These are phyloP conservation scores for Populus davidiana DNA, from an alignment of 345 rosid species.

Conservation along the genomic window DNA sequence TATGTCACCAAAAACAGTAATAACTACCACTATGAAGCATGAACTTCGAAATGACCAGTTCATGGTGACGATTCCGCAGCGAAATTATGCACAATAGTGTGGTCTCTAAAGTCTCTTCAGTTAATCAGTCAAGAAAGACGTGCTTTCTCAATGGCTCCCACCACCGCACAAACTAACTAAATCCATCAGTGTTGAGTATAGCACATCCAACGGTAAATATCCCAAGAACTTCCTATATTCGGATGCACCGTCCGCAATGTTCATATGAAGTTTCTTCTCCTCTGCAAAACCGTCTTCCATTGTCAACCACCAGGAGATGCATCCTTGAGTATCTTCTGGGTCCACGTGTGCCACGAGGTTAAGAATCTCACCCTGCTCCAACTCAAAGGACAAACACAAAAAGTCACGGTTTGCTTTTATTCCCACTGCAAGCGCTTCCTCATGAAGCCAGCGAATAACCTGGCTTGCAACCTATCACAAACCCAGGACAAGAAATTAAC, in stretches of 20 bases:
- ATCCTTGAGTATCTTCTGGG: conserved; percentile 61
- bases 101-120: no score
- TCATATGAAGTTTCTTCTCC: conserved; percentile 47
- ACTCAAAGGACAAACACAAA: conserved; percentile 68
- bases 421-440: conserved; percentile 80
- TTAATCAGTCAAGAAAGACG: no score
- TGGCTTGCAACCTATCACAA: conserved; percentile 76
- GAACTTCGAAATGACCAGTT: no score
- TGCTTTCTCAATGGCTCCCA: conserved; percentile 12
- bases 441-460: conserved; percentile 89
- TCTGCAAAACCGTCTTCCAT: conserved; percentile 72
- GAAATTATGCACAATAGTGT: no score
- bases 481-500: conserved; percentile 11
- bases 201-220: conserved; percentile 60
- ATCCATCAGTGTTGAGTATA: conserved; percentile 72
- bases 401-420: conserved; percentile 73
- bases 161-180: conserved; percentile 60
- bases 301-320: conserved; percentile 90
- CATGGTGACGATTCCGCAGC: no score
- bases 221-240: conserved; percentile 76
- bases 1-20: no score
- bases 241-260: conserved; percentile 38
- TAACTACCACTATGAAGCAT: no score
- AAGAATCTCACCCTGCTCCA: conserved; percentile 76
- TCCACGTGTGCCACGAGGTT: conserved; percentile 85